Evolutionary conservation across 2,329 filamentous ascomycete genomes (phyloP).

Genomic region (Tolypocladium tropicale): DNA sequence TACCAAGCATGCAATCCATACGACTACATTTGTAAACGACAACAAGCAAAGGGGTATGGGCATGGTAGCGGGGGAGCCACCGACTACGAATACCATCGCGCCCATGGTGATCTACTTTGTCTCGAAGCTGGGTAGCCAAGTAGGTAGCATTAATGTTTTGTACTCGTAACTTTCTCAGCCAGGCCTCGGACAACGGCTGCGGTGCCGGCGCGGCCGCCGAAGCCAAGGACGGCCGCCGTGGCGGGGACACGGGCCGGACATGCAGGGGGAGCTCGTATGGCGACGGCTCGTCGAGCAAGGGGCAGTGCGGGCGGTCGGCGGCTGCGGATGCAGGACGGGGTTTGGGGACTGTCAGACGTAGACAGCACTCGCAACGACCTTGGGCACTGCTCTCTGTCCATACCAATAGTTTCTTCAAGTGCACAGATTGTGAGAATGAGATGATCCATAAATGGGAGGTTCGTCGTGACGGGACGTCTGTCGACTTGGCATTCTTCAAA

Average conservation of each 20-base stretch:
- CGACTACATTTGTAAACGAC: too few species aligned
- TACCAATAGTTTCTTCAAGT: not conserved
- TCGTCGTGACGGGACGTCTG: not conserved
- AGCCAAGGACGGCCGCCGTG: slow-evolving; percentile 28
- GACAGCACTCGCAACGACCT: not conserved
- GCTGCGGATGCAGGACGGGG: slow-evolving; percentile 23
- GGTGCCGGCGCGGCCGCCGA: not conserved
- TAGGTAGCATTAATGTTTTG: too few species aligned
- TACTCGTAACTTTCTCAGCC: too few species aligned
- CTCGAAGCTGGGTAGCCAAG: too few species aligned
- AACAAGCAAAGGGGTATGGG: too few species aligned
- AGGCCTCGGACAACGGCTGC: slow-evolving; percentile 18
- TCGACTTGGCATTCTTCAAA: not conserved
- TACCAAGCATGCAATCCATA: too few species aligned
- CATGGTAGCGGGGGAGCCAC: not conserved
- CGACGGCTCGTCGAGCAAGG: slow-evolving; percentile 30
- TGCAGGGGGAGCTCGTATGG: slow-evolving; percentile 31
- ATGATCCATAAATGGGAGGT: too few species aligned
- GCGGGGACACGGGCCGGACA: slow-evolving; percentile 26
- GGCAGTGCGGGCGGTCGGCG: slow-evolving; percentile 28
- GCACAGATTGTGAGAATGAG: not conserved
- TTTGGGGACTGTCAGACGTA: slow-evolving; percentile 20
- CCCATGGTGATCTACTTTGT: not conserved
- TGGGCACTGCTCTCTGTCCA: not conserved
- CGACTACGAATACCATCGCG: not conserved